These are phyloP conservation scores for Sanghuangporus weigelae DNA, from an alignment of 1,284 basidiomycete species.

Conservation along the genomic window DNA sequence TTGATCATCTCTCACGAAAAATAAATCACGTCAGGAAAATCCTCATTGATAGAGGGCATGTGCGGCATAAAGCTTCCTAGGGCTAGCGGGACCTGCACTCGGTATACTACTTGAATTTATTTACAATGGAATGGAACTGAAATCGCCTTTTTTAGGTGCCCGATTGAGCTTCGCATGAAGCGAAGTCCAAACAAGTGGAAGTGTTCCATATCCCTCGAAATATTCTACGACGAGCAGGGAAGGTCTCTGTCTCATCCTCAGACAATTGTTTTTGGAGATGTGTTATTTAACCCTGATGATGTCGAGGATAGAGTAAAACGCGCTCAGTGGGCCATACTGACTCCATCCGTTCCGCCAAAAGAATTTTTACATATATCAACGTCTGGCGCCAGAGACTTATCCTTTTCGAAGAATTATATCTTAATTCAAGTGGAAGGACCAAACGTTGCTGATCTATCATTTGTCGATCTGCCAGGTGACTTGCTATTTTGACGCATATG, in stretches of 20 bases:
- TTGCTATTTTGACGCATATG: not conserved
- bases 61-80: conserved; percentile 66
- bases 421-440: conserved; percentile 63
- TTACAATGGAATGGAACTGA: not conserved
- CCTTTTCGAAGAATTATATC: conserved; percentile 61
- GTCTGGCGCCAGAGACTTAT: conserved; percentile 31
- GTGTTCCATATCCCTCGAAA: conserved; percentile 54
- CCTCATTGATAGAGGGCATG: conserved; percentile 69
- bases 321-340: conserved; percentile 69
- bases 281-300: conserved; percentile 43
- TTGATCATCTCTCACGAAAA: not conserved
- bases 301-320: conserved; percentile 64
- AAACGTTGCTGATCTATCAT: conserved; percentile 66
- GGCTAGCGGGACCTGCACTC: conserved; percentile 60
- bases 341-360: conserved; percentile 37
- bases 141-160: conserved; percentile 44
- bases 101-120: conserved; percentile 32
- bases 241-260: conserved; percentile 34
- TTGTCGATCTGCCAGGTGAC: conserved; percentile 63
- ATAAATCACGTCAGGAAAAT: conserved; percentile 44
- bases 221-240: conserved; percentile 42
- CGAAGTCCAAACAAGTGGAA: conserved; percentile 45
- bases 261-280: conserved; percentile 45
- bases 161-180: conserved; percentile 61
- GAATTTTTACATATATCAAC: conserved; percentile 36